Percentiles rank a stretch among this genome's conserved stretches.
phyloP scores from a whole-genome alignment of 2,329 filamentous ascomycete genomes.

The Elsinoe perseae region DNA sequence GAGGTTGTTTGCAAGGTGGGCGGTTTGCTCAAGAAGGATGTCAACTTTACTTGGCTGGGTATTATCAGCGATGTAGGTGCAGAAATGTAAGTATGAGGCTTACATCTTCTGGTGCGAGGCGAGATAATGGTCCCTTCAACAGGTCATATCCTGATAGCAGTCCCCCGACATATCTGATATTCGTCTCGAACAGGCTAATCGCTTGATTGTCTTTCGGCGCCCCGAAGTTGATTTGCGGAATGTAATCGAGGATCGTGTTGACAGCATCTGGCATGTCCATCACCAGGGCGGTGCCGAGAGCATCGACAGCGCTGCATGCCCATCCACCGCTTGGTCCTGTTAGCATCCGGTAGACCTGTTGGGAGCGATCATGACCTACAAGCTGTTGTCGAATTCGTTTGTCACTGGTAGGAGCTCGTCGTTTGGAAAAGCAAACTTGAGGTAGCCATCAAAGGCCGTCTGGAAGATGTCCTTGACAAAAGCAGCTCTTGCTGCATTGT shows the following conservation, averaged over 20 bases:
- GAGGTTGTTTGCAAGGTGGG: slow-evolving; percentile 61
- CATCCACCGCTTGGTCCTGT: slow-evolving; percentile 59
- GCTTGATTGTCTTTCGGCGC: slow-evolving; percentile 37
- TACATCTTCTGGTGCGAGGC: slow-evolving; percentile 40
- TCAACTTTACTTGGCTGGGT: slow-evolving; percentile 42
- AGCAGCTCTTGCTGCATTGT: slow-evolving; percentile 36
- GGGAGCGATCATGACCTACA: not conserved
- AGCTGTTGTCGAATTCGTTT: slow-evolving; percentile 55
- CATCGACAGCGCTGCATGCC: slow-evolving; percentile 77
- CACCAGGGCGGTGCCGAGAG: slow-evolving; percentile 68
- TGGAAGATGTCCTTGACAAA: slow-evolving; percentile 63
- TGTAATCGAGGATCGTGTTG: slow-evolving; percentile 60
- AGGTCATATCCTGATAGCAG: slow-evolving; percentile 71
- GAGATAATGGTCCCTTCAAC: slow-evolving; percentile 56
- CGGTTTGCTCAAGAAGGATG: slow-evolving; percentile 58
- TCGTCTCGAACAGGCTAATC: slow-evolving; percentile 82
- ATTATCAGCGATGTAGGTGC: not conserved
- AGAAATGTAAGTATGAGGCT: not conserved
- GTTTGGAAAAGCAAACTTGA: slow-evolving; percentile 61
- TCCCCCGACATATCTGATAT: slow-evolving; percentile 78
- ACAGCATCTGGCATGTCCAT: slow-evolving; percentile 65
- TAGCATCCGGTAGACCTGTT: slow-evolving; percentile 1
- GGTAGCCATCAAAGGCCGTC: slow-evolving; percentile 57
- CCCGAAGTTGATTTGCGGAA: slow-evolving; percentile 64
- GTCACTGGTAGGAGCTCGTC: slow-evolving; percentile 66